Conservation (phyloP, 768 basidiomycete species). For the Kwoniella bestiolae region DNA sequence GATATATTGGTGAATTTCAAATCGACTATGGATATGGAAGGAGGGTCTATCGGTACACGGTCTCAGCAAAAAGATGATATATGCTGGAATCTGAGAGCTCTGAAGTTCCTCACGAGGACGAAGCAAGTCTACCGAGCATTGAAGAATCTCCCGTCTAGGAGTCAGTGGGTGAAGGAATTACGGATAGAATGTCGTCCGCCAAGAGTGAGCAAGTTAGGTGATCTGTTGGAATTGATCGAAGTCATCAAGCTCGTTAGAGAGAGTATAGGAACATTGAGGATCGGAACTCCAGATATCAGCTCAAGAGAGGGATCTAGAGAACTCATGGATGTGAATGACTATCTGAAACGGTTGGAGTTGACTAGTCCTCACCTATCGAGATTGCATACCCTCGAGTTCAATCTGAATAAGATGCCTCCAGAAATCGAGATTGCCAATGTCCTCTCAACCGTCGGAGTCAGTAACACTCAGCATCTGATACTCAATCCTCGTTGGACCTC, state of each 20-base stretch:
- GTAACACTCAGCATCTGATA: too few species aligned
- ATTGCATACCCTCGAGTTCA: not conserved
- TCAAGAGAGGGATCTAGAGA: not conserved
- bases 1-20: not conserved
- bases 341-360: too few species aligned
- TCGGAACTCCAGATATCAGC: not conserved
- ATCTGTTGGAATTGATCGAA: too few species aligned
- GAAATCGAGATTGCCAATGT: too few species aligned
- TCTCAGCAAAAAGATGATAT: not conserved
- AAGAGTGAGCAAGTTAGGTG: too few species aligned
- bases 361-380: not conserved
- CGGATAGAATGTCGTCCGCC: not conserved
- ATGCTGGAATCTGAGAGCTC: not conserved
- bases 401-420: too few species aligned
- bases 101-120: not conserved
- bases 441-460: too few species aligned
- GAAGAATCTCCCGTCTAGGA: not conserved
- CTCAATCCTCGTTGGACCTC: not conserved
- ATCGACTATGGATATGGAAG: not conserved
- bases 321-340: too few species aligned
- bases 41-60: not conserved
- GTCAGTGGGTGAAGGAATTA: not conserved
- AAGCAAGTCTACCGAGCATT: constrained; percentile 4
- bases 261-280: not conserved
- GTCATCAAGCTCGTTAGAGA: not conserved